Evolutionary conservation across 305 asterid genomes (phyloP).

Genomic region (Rubia balearica): DNA sequence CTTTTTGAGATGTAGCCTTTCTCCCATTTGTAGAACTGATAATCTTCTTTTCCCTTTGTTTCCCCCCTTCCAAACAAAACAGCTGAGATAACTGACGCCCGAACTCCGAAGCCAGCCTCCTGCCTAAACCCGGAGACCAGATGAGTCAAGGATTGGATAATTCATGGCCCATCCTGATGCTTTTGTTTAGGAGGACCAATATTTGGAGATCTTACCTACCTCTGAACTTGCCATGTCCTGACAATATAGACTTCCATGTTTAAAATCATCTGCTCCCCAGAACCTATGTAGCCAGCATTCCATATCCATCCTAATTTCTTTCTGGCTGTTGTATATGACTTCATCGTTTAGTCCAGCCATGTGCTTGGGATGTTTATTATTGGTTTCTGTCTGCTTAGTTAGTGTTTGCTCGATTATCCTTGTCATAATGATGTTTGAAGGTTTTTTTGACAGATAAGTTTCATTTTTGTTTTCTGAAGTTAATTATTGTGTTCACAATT

Average conservation of each 20-base stretch:
- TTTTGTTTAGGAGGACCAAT: slow-evolving; percentile 69
- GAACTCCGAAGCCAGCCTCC: slow-evolving; percentile 90
- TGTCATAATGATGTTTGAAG: neutral
- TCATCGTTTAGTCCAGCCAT: slow-evolving; percentile 15
- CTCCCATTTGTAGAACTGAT: slow-evolving; percentile 50
- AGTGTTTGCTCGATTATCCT: slow-evolving; percentile 9
- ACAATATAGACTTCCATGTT: slow-evolving; percentile 57
- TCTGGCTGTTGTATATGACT: slow-evolving; percentile 41
- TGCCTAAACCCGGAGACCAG: slow-evolving; percentile 96
- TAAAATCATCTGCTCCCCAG: slow-evolving; percentile 55
- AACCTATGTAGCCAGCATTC: slow-evolving; percentile 53
- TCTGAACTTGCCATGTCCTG: slow-evolving; percentile 62
- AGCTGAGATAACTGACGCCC: slow-evolving; percentile 86
- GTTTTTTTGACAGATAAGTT: neutral
- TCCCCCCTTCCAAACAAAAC: slow-evolving; percentile 62
- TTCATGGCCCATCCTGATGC: slow-evolving; percentile 80
- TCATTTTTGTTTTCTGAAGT: neutral
- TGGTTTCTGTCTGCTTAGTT: neutral
- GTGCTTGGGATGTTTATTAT: slow-evolving; percentile 12
- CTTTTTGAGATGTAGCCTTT: slow-evolving; percentile 11
- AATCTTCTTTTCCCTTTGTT: slow-evolving; percentile 59
- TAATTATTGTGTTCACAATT: neutral
- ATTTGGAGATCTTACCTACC: slow-evolving; percentile 60
- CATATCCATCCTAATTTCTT: slow-evolving; percentile 37
- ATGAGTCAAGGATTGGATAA: slow-evolving; percentile 55